Percentiles rank a stretch among this genome's conserved stretches.
Conservation (phyloP, 2,329 filamentous ascomycete genomes). For the Cordyceps militaris region DNA sequence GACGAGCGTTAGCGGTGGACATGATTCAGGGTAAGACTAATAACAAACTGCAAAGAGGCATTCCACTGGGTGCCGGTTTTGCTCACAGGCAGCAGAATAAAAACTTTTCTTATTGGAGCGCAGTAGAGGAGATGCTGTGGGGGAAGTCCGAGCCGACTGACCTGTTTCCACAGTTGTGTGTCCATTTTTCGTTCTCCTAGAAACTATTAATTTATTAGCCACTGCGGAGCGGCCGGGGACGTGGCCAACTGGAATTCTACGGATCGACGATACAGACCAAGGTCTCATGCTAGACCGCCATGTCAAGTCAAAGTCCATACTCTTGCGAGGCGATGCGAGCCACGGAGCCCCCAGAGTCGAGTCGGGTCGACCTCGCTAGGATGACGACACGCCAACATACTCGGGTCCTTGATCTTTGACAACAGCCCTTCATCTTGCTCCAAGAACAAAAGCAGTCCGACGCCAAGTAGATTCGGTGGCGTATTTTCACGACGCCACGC, state of each 20-base stretch:
- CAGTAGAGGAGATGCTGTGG: background rate
- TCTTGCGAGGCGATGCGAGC: no score
- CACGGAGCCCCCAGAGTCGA: no score
- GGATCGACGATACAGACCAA: background rate
- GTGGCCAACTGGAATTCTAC: background rate
- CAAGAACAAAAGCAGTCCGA: background rate
- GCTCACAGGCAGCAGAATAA: constrained; percentile 7
- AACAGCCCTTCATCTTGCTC: background rate
- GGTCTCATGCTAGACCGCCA: no score
- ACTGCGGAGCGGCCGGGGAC: background rate
- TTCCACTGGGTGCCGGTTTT: no score
- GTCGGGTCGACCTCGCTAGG: no score
- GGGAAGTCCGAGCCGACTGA: background rate
- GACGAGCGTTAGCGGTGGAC: no score
- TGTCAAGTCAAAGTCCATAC: background rate
- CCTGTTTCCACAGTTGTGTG: background rate
- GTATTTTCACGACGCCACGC: background rate
- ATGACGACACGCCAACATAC: no score
- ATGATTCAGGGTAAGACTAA: no score
- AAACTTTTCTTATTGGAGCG: constrained; percentile 2
- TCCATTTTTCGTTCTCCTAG: background rate
- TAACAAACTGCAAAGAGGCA: no score
- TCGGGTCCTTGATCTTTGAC: no score
- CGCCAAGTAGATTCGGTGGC: constrained; percentile 7
- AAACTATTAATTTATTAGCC: background rate